A percentile compares a stretch with the other conserved stretches of the same genome.
These are phyloP conservation scores for Raphidocelis subcapitata DNA, from an alignment of 139 green algal genomes.

Conservation along the genomic window DNA sequence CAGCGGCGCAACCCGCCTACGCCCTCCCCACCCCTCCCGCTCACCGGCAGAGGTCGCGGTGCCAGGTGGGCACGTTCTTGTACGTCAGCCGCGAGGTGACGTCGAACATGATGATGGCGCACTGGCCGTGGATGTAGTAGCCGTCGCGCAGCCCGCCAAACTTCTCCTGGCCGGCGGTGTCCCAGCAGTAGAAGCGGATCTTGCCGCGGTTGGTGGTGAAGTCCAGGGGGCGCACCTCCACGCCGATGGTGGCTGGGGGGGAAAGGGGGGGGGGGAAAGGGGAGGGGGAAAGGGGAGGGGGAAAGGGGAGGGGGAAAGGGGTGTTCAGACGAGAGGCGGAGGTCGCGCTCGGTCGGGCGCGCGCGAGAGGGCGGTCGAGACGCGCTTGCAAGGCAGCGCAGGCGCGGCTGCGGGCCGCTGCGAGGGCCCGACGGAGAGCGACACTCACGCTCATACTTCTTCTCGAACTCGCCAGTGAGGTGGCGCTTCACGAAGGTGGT, in stretches of 20 bases:
- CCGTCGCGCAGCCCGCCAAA: constrained; percentile 98
- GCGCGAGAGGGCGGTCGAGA: no score
- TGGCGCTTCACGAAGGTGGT: constrained; percentile 99
- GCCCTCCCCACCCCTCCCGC: no score
- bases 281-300: no score
- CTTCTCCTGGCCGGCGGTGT: constrained; percentile 98
- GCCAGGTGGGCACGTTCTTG: constrained; percentile 99
- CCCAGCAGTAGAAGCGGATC: constrained; percentile 99
- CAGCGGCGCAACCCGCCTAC: no score
- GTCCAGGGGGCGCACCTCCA: constrained; percentile 98
- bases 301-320: no score
- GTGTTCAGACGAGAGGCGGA: no score
- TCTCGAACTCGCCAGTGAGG: constrained; percentile 99
- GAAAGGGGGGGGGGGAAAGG: no score
- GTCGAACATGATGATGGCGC: constrained; percentile 99
- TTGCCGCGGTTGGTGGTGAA: constrained; percentile 98
- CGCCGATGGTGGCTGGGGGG: constrained; percentile 92
- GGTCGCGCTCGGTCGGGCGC: no score
- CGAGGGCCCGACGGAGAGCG: no score
- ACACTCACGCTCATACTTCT: constrained; percentile 99
- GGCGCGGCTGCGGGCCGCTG: no score
- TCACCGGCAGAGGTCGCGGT: constrained; percentile 94
- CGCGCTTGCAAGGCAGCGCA: no score
- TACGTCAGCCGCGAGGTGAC: constrained; percentile 99
- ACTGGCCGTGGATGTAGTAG: constrained; percentile 99